phyloP scores from a whole-genome alignment of 2,329 filamentous ascomycete genomes.

The Pochonia chlamydosporia region DNA sequence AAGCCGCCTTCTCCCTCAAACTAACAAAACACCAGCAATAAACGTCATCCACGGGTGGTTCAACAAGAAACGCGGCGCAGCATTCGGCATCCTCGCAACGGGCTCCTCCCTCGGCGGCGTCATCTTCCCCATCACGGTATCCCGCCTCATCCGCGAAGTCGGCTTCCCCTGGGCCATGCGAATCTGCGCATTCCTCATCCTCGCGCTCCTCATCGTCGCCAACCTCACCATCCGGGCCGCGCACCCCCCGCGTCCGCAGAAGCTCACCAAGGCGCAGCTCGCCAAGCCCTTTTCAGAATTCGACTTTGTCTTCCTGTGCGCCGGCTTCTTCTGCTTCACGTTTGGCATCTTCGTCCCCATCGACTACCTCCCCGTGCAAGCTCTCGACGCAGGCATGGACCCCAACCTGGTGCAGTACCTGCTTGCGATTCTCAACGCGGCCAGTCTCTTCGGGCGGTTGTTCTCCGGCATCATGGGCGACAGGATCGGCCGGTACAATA shows the following conservation, averaged over 20 bases:
- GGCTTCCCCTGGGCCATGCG: constrained; percentile 28
- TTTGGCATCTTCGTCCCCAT: constrained; percentile 28
- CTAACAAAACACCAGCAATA: constrained; percentile 10
- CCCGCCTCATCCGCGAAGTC: constrained; percentile 20
- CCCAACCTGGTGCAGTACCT: constrained; percentile 25
- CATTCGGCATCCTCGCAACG: constrained; percentile 19
- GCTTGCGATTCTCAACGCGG: constrained; percentile 32
- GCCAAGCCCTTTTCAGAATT: constrained; percentile 23
- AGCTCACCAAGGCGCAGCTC: constrained; percentile 11
- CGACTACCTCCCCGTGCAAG: constrained; percentile 20
- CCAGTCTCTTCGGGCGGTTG: constrained; percentile 30
- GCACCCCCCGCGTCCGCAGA: constrained; percentile 14
- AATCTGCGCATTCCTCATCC: constrained; percentile 16
- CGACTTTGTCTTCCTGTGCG: constrained; percentile 19
- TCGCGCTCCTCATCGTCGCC: constrained; percentile 23
- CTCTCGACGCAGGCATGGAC: constrained; percentile 15
- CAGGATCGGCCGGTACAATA: constrained; percentile 32
- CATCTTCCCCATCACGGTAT: constrained; percentile 27
- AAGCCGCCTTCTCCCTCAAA: neutral
- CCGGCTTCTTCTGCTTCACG: constrained; percentile 22
- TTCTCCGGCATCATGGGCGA: constrained; percentile 28
- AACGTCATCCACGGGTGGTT: constrained; percentile 19
- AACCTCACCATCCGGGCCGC: constrained; percentile 19
- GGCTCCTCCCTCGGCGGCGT: constrained; percentile 26
- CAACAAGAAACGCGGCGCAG: constrained; percentile 14